These are phyloP conservation scores for Mycosphaerella sp. DNA, from an alignment of 2,329 filamentous ascomycete species.

Conservation along the genomic window DNA sequence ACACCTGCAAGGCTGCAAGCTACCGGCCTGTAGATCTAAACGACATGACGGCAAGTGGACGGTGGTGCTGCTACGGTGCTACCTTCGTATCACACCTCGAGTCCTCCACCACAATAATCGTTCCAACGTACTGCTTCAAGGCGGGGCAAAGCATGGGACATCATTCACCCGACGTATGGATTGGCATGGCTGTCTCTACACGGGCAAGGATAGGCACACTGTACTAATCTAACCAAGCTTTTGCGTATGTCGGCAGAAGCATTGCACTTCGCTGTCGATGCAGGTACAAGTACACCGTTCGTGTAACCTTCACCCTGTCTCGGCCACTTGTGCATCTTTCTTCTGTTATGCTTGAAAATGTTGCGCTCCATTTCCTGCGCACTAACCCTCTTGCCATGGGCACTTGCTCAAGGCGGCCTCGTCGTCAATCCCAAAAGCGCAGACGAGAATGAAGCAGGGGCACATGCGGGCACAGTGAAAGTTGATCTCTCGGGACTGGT, in stretches of 20 bases:
- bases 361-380: neutral
- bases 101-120: too few species aligned
- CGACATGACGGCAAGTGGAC: neutral
- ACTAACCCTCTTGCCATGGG: slow-evolving; percentile 14
- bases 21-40: neutral
- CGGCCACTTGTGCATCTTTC: neutral
- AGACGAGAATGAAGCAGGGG: slow-evolving; percentile 17
- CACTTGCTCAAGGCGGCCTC: slow-evolving; percentile 24
- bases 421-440: slow-evolving; percentile 31
- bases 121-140: neutral
- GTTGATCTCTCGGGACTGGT: slow-evolving; percentile 27
- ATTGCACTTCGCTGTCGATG: neutral
- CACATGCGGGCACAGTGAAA: slow-evolving; percentile 18
- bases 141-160: neutral
- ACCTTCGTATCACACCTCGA: neutral
- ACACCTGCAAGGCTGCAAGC: neutral
- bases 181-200: neutral
- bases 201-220: neutral
- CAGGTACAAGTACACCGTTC: slow-evolving; percentile 17
- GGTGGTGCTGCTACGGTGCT: too few species aligned
- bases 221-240: slow-evolving; percentile 12
- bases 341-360: neutral
- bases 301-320: neutral
- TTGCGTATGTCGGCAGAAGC: slow-evolving; percentile 1
- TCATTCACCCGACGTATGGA: neutral